Evolutionary conservation across 2,329 filamentous ascomycete genomes (phyloP), one percentile per base, ranked within the genome.

Genomic region (Rasamsonia emersonii): DNA sequence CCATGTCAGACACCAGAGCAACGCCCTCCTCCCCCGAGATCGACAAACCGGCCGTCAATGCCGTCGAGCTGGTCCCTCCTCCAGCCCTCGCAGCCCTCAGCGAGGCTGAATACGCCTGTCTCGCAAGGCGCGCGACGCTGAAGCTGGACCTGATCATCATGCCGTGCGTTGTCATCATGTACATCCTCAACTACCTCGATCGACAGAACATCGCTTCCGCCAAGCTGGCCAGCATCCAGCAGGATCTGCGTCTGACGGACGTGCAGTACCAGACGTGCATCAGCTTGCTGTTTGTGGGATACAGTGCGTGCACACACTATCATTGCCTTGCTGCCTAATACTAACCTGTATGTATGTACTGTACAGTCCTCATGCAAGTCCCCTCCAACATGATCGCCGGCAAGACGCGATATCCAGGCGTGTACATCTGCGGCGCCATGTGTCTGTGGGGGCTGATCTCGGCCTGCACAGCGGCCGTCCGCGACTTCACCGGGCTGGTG

Each of bases 171-270:
- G 30, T 33, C 10, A 8, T 38, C 13, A 38, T 38, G 20, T 38
- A 34, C 16, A 34, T 35, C 13, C 14, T 38, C 15, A 38, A 38
- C 27, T 38, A 38, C 11, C 15, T 38, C 16, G 35, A 38, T 35
- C 30, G 35, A 11, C 25, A 38, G 5, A 34, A 34, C 23, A 38
- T 38, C 16, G 32, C 35, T 4, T 25, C 24, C 24, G 35, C 35
- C 10, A 34, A 31, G 9, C 14, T 38, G 14, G 31, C 31, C n/a
- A 18, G 10, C 21, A 14, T 38, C 13, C 25, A 35, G 11, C 10
- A 31, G 15, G 30, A 33, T 13, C 23, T 34, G 23, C 27, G 30
- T 10, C 16, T 38, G 13, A 21, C 19, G 1, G 23, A 17, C 9
- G 32, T 30, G 15, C 15, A 38, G n/a, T 37, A 37, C 15, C 30